A percentile compares a stretch with the other conserved stretches of the same genome.
Conservation (phyloP, 2,329 filamentous ascomycete genomes). For the Fusarium poae region DNA sequence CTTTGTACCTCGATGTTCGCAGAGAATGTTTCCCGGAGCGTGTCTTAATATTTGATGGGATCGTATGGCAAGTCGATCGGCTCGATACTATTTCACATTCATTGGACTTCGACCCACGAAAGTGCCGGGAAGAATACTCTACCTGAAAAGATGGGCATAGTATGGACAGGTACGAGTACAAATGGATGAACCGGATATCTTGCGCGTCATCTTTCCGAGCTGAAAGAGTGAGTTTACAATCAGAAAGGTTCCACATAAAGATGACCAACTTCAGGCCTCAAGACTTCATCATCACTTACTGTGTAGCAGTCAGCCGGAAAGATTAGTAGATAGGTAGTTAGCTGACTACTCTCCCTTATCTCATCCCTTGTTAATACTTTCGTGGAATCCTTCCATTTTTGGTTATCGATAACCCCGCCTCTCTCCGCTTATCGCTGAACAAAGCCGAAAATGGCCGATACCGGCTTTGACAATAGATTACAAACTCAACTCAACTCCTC, state of each 20-base stretch:
- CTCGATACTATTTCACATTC: conserved; percentile 3
- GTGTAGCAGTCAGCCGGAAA: too few relatives aligned
- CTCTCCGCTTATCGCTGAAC: not conserved
- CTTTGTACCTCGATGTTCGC: conserved; percentile 3
- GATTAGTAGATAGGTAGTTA: too few relatives aligned
- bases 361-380: not conserved
- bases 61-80: not conserved
- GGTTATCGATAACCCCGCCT: not conserved
- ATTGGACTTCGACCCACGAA: not conserved
- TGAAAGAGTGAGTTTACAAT: not conserved
- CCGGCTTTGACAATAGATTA: not conserved
- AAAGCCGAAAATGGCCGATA: not conserved
- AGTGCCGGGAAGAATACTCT: not conserved
- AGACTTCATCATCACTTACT: too few relatives aligned
- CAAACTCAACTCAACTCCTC: not conserved
- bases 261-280: too few relatives aligned
- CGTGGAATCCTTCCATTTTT: not conserved
- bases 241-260: too few relatives aligned
- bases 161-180: rapidly evolving
- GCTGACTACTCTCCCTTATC: too few relatives aligned
- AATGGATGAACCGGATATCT: not conserved
- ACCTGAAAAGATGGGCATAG: not conserved
- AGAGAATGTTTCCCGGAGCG: conserved; percentile 8
- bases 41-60: not conserved
- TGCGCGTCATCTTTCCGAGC: not conserved